phyloP scores from a whole-genome alignment of 306 rosid species.

The Citrullus colocynthis region DNA sequence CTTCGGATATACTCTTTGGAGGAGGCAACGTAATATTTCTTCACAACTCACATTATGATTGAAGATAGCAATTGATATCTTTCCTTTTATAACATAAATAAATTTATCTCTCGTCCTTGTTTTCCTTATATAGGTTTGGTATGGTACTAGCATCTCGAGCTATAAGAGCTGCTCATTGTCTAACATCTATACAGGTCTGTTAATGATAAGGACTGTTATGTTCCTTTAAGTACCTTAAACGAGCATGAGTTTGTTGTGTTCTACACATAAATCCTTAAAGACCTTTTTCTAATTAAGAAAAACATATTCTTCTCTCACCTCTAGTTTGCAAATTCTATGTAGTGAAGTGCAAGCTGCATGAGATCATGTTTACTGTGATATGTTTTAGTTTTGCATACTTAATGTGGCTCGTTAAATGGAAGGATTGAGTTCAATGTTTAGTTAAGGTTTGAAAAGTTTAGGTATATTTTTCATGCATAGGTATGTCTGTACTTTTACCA shows the following conservation, averaged over 20 bases:
- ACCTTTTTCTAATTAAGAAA: not conserved
- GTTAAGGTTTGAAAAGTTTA: not conserved
- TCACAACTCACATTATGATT: slow-evolving; percentile 3
- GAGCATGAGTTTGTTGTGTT: not conserved
- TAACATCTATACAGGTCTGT: slow-evolving; percentile 91
- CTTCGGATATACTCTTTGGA: slow-evolving; percentile 90
- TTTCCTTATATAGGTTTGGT: slow-evolving; percentile 51
- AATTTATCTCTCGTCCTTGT: slow-evolving; percentile 11
- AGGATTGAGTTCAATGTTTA: not conserved
- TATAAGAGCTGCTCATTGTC: slow-evolving; percentile 93
- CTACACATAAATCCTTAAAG: not conserved
- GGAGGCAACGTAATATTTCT: slow-evolving; percentile 64
- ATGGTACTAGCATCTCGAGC: slow-evolving; percentile 80
- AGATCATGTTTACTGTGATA: not conserved
- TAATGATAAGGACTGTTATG: not conserved
- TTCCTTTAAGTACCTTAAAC: not conserved
- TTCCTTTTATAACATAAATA: not conserved
- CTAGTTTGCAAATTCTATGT: not conserved
- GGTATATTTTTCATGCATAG: not conserved
- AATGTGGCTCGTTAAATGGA: not conserved
- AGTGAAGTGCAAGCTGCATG: not conserved
- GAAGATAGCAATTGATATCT: slow-evolving; percentile 1
- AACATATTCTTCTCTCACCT: not conserved
- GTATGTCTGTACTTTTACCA: not conserved
- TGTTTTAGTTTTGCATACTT: not conserved